Evolutionary conservation across 2,329 filamentous ascomycete species (phyloP), one percentile per base, ranked within the genome.

Genomic region (Colletotrichum trifolii): DNA sequence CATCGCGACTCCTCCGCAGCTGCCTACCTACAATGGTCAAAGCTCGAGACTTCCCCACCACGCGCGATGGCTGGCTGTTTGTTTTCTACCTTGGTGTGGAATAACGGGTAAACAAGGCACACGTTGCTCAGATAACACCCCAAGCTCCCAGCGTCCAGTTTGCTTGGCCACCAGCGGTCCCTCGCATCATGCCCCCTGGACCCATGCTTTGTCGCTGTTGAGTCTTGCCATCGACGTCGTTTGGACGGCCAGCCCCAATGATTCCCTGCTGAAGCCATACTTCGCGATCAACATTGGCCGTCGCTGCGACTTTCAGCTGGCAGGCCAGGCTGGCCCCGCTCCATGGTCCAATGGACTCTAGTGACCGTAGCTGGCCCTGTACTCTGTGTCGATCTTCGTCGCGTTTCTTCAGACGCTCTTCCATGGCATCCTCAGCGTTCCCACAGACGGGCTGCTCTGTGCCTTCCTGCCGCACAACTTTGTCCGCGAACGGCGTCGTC

Each of bases 271-370:
- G 87, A 49, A 89, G 74, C 83, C 92, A 95, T 39, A 87, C 80
- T 7, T 95, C 92, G 34, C 89, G 82, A 67, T 94, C 91, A 17
- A 94, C 81, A 36, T 89, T 86, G 2, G 90, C 89, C 56, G 92
- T 83, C 2, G 91, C 88, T 40, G 87, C 86, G 4, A 93, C 82
- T 61, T 89, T 90, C 64, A 94, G 79, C 69, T 90, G 87, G 3
- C 89, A 86, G 15, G 91, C 78, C 58, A 95, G 73, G 73, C 91
- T 93, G 3, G 88, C 91, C 10, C 92, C 92, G 17, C 86, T 85
- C 91, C 91, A 95, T 2, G 91, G 81, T 0, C 92, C 92, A 1
- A 94, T 77, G 1, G 89, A 89, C 67, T 92, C 88, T 2, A 93
- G 79, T 2, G 85, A 89, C 34, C 91, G 84, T 43, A 94, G 79